Evolutionary conservation across 371 early-diverging fungal species (phyloP), one percentile per base, ranked within the genome.

Genomic region (Batrachochytrium dendrobatidis): DNA sequence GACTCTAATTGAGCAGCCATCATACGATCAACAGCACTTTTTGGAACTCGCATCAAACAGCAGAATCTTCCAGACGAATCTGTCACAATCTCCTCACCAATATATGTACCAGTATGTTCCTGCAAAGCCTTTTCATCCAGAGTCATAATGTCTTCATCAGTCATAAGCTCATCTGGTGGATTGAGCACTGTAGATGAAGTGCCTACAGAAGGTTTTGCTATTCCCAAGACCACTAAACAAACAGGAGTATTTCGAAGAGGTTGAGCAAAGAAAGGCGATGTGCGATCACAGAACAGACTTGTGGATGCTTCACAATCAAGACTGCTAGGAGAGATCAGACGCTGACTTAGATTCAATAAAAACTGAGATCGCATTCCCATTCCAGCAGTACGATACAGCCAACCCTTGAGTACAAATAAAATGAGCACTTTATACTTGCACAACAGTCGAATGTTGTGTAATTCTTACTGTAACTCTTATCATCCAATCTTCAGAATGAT

Each of bases 231-330:
- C 1, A 62, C 67, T 17, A 69, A 57, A 3, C 57, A 56, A n/a
- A 73, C 56, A 4, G 17, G 2, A 12, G 53, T 45, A 28, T 52
- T 52, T n/a, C 44, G 48, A 32, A 59, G 50, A 17, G 65, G 58
- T 22, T 30, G 54, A n/a, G 73, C 64, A 25, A 73, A 58, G 58
- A 73, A 73, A 24, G 59, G 56, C 22, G 57, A 54, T 20, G 63
- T 62, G 7, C 69, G 59, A 35, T 66, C 64, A 46, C 69, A 66
- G 50, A 60, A 53, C 8, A 51, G 31, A 24, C 34, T 20, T 6
- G 49, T 51, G 0, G 63, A 8, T 20, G 32, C 45, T 17, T 32
- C 49, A 20, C 29, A 33, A 22, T 26, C 43, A 26, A 56, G 57
- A 31, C 34, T 30, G 12, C 55, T 59, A 1, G 59, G 15, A 30